These are phyloP conservation scores for Colletotrichum spaethianum DNA, from an alignment of 2,329 filamentous ascomycete genomes.

Conservation along the genomic window DNA sequence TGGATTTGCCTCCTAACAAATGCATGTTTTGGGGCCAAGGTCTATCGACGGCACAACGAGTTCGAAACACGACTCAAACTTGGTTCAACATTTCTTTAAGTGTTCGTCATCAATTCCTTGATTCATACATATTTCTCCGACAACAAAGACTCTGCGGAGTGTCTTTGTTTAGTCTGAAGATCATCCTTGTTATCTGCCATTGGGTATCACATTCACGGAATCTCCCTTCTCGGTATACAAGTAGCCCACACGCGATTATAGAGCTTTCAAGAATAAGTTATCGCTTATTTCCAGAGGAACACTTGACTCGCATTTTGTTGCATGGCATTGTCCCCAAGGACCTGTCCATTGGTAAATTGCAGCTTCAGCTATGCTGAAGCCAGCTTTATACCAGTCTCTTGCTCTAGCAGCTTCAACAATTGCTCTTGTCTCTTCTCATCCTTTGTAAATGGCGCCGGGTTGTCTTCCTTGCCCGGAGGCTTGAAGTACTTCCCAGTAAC, in stretches of 20 bases:
- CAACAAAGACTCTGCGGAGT: too few relatives aligned
- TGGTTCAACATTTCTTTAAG: too few relatives aligned
- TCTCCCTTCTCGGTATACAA: neutral
- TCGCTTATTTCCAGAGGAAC: neutral
- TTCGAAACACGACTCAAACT: too few relatives aligned
- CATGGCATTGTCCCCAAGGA: neutral
- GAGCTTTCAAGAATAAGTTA: neutral
- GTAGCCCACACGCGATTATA: neutral
- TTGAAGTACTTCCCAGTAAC: slow-evolving; percentile 57
- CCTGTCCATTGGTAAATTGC: neutral
- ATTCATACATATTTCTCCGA: too few relatives aligned
- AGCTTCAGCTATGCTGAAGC: neutral
- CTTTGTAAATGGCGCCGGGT: slow-evolving; percentile 48
- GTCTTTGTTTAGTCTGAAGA: too few relatives aligned
- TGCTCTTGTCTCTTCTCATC: slow-evolving; percentile 60
- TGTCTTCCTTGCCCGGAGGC: slow-evolving; percentile 47
- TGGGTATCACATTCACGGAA: neutral
- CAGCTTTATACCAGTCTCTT: slow-evolving; percentile 45
- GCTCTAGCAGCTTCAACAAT: slow-evolving; percentile 54
- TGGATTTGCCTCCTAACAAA: too few relatives aligned
- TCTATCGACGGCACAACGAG: too few relatives aligned
- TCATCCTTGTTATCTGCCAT: too few relatives aligned
- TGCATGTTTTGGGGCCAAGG: too few relatives aligned
- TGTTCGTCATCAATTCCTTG: too few relatives aligned
- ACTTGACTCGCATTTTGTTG: neutral